A percentile compares a stretch with the other conserved stretches of the same genome.
Conservation (phyloP, 2,329 filamentous ascomycete species). For the Paraphoma sp. region DNA sequence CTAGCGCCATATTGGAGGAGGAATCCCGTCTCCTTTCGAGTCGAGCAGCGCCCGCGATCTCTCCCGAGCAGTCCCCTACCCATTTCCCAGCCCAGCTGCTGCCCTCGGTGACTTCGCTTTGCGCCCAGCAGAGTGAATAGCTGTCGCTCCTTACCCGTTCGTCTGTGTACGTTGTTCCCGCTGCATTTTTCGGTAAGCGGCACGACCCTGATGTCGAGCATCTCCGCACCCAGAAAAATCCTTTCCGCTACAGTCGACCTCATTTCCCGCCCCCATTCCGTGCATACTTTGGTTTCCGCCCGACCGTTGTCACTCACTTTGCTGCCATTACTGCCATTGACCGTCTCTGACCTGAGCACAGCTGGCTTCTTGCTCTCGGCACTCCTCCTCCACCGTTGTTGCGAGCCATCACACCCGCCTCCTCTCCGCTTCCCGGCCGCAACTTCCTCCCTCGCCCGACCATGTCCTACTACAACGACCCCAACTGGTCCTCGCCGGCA, state of each 20-base stretch:
- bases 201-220: slow-evolving; percentile 17
- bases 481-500: slow-evolving; percentile 65
- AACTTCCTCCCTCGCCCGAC: slow-evolving; percentile 7
- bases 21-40: slow-evolving; percentile 39
- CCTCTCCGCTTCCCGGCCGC: slow-evolving; percentile 5
- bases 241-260: slow-evolving; percentile 38
- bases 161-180: slow-evolving; percentile 5
- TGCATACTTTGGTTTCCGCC: slow-evolving; percentile 22
- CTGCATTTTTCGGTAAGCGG: slow-evolving; percentile 43
- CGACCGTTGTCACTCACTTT: slow-evolving; percentile 15
- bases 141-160: slow-evolving; percentile 41
- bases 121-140: slow-evolving; percentile 32
- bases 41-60: slow-evolving; percentile 25
- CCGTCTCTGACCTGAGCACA: slow-evolving; percentile 14
- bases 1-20: slow-evolving; percentile 36
- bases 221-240: slow-evolving; percentile 42
- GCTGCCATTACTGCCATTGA: slow-evolving; percentile 7
- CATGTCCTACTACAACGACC: slow-evolving; percentile 76
- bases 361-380: slow-evolving; percentile 17
- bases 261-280: slow-evolving; percentile 36
- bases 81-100: slow-evolving; percentile 28
- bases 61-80: slow-evolving; percentile 27
- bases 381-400: not conserved
- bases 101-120: slow-evolving; percentile 33
- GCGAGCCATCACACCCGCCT: not conserved